Base-by-base conservation (phyloP, 2,329 filamentous ascomycete species). In the Ophiostoma himal-ulmi region DNA sequence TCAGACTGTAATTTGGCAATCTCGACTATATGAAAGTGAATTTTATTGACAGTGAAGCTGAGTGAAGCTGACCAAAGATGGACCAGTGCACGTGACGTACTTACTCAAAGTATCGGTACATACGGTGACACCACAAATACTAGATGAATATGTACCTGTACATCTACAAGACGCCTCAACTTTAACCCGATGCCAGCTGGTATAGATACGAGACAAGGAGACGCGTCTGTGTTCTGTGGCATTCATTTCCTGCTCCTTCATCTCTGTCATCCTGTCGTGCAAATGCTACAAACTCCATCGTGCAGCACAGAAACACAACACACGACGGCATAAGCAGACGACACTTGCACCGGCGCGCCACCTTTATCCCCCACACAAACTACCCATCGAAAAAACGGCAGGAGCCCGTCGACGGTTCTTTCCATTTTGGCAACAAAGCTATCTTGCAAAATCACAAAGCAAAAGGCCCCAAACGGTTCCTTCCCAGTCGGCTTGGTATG, bases 221-320 rank as follows among this genome's bases (percentile, higher is more conserved):
- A 20, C 57, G 57, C 57, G 26, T 30, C 26, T 26, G 57, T 14
- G 13, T 13, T 30, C 26, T 26, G 44, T 48, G 4, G 26, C 57
- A 57, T 26, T 57, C 52, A 11, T 36, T 62, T 62, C 57, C 22
- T 34, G 13, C 57, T 62, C 57, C 57, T 62, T 62, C 57, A 62
- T 34, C 57, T 62, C 57, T 26, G 57, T 8, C 57, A 62, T 34
- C 57, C 57, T 62, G 57, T 62, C 57, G 57, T 62, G 57, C 57
- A 14, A 34, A 62, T 34, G 57, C 26, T 62, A 17, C 57, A 14
- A 62, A 30, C 17, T 22, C 26, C 11, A 62, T 20, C 57, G 26
- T 62, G 57, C 57, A 62, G 26, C 57, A 62, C 57, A 26, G 22
- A 26, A 62, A 7, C 57, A 34, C 52, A 14, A 34, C 57, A 10